phyloP scores from a whole-genome alignment of 352 stramenopile species.

The Peronospora farinosa region DNA sequence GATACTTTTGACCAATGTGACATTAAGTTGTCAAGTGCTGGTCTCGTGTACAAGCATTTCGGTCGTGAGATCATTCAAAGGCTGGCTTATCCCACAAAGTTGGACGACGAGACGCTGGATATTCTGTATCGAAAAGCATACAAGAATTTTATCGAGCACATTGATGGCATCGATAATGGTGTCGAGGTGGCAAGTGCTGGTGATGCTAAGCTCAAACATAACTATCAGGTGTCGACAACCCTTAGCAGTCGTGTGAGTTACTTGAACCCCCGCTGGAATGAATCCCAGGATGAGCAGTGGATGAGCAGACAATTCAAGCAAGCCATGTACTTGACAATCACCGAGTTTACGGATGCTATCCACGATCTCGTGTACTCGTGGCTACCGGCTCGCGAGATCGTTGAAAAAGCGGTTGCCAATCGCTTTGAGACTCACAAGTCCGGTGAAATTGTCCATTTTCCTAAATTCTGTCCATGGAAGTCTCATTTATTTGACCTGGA shows the following conservation, averaged over 20 bases:
- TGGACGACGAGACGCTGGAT: constrained; percentile 74
- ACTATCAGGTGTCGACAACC: constrained; percentile 73
- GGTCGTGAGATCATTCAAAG: constrained; percentile 91
- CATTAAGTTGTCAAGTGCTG: constrained; percentile 93
- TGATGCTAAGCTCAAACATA: constrained; percentile 36
- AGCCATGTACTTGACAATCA: constrained; percentile 91
- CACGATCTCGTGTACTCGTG: constrained; percentile 89
- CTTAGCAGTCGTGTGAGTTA: constrained; percentile 85
- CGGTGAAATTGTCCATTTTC: constrained; percentile 91
- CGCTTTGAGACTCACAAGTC: constrained; percentile 87
- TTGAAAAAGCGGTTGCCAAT: constrained; percentile 86
- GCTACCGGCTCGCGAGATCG: constrained; percentile 90
- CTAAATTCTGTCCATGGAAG: constrained; percentile 93
- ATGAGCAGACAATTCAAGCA: constrained; percentile 92
- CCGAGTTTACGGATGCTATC: constrained; percentile 92
- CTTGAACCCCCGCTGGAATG: constrained; percentile 96
- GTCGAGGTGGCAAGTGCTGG: constrained; percentile 75
- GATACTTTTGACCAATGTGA: constrained; percentile 75
- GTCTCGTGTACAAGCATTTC: constrained; percentile 98
- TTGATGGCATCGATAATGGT: constrained; percentile 99
- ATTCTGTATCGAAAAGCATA: constrained; percentile 91
- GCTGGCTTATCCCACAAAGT: constrained; percentile 35
- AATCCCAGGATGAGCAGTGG: constrained; percentile 66
- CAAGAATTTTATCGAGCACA: constrained; percentile 95
- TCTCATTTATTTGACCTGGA: constrained; percentile 96